These are phyloP conservation scores for Marchantia polymorpha DNA, from an alignment of 225 moss, liverwort and hornwort species.

Conservation along the genomic window DNA sequence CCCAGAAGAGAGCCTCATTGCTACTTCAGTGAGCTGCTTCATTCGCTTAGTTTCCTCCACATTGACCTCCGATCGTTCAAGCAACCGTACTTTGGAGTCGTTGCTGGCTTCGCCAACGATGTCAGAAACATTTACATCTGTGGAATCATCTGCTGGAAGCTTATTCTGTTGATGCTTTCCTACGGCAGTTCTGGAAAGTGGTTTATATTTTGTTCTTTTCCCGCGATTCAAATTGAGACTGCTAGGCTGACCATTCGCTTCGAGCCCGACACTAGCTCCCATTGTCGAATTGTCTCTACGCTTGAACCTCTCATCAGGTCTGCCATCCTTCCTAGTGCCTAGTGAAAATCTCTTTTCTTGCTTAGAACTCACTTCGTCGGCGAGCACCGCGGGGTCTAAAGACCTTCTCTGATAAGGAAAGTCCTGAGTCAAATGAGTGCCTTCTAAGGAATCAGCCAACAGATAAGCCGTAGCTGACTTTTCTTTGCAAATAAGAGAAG, in stretches of 20 bases:
- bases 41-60: background rate
- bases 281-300: conserved; percentile 1
- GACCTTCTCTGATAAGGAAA: background rate
- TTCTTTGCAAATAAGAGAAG: background rate
- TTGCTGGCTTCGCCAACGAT: background rate
- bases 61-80: background rate
- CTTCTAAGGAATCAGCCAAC: background rate
- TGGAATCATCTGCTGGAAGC: background rate
- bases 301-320: conserved; percentile 28
- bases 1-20: background rate
- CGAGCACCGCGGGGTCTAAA: background rate
- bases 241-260: background rate
- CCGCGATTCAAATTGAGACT: background rate
- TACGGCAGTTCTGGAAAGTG: background rate
- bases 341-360: background rate
- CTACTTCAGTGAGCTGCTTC: background rate
- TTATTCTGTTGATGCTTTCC: background rate
- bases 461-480: background rate
- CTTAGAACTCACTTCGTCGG: background rate
- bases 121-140: background rate
- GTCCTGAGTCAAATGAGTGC: background rate
- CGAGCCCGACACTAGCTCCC: background rate
- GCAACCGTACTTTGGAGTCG: background rate
- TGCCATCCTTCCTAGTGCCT: conserved; percentile 29
- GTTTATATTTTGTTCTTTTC: conserved; percentile 2